Conservation (phyloP, 352 stramenopile species). For the Pilasporangium apinafurcum region DNA sequence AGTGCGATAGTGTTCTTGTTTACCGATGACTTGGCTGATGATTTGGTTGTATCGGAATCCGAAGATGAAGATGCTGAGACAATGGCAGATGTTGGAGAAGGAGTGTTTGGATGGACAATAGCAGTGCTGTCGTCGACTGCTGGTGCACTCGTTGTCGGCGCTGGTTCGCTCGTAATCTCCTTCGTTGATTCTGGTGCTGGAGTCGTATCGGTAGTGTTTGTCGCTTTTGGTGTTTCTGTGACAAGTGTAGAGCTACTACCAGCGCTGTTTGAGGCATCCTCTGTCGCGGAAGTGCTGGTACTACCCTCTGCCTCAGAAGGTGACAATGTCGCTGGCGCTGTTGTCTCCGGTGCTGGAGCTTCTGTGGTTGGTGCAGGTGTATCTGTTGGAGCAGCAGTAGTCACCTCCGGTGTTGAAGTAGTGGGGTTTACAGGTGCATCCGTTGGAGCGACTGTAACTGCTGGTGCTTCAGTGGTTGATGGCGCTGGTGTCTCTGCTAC, state of each 20-base stretch:
- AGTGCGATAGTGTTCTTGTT: slow-evolving; percentile 7
- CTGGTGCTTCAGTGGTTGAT: neutral
- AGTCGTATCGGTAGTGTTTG: slow-evolving; percentile 4
- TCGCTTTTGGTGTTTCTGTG: neutral
- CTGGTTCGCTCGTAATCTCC: neutral
- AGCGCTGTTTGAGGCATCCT: too few relatives aligned
- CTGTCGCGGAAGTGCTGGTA: neutral
- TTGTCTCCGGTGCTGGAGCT: neutral
- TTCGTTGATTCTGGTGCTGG: neutral
- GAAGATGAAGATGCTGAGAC: slow-evolving; percentile 1
- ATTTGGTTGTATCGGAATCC: slow-evolving; percentile 1
- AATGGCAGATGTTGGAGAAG: neutral
- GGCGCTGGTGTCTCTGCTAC: neutral
- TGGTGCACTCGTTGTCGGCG: neutral
- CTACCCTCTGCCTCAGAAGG: too few relatives aligned
- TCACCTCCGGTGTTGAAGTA: too few relatives aligned
- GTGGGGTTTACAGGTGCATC: too few relatives aligned
- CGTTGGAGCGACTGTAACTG: neutral
- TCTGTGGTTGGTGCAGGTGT: neutral
- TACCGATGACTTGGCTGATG: neutral
- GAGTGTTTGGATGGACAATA: too few relatives aligned
- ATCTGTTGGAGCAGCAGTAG: neutral
- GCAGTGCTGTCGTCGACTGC: too few relatives aligned
- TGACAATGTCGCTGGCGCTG: neutral
- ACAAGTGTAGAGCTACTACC: neutral